A percentile compares a stretch with the other conserved stretches of the same genome.
phyloP scores from a whole-genome alignment of 140 eudicot genomes.

The Artemisia princeps region DNA sequence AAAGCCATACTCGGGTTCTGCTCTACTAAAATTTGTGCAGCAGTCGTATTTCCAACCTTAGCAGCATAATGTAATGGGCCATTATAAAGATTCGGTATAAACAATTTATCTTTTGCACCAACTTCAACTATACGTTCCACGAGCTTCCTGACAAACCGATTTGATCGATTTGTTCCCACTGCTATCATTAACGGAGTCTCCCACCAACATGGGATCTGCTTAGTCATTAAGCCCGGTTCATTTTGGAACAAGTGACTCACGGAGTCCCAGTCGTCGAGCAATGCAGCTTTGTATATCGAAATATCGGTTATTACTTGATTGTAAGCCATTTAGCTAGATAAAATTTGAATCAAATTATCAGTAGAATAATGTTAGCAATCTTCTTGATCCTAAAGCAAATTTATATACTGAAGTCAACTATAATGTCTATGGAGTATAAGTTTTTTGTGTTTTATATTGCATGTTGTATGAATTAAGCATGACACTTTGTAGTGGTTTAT shows the following conservation, averaged over 20 bases:
- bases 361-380: no score
- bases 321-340: background rate
- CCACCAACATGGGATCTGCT: background rate
- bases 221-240: background rate
- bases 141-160: background rate
- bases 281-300: slow-evolving; percentile 10
- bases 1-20: background rate
- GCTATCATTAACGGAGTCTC: slow-evolving; percentile 22
- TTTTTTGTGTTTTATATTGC: no score
- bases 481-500: no score
- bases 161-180: slow-evolving; percentile 18
- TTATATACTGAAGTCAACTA: no score
- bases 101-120: background rate
- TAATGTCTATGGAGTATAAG: no score
- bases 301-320: background rate
- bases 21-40: slow-evolving; percentile 1
- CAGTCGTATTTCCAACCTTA: slow-evolving; percentile 7
- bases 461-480: no score
- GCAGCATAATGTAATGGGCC: slow-evolving; percentile 6
- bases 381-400: no score
- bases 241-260: slow-evolving; percentile 2
- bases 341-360: background rate
- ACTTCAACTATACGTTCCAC: background rate
- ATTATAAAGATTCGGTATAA: background rate
- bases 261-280: slow-evolving; percentile 5